These are phyloP conservation scores for Trametes polyzona DNA, from an alignment of 1,284 basidiomycete genomes.

Conservation along the genomic window DNA sequence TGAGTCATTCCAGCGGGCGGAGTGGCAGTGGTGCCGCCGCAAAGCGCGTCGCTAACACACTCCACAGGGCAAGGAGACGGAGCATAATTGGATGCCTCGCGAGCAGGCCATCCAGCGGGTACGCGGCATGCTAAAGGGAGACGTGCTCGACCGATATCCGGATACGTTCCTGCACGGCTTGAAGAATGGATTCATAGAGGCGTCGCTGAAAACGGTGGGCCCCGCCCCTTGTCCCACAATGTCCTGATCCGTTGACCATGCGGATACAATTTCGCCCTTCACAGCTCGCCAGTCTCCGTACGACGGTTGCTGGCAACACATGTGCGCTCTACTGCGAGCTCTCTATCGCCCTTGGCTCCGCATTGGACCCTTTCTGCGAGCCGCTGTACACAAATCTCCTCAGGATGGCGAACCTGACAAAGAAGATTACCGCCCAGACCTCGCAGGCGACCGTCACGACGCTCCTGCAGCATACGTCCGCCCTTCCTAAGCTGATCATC, in stretches of 20 bases:
- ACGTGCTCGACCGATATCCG: constrained; percentile 73
- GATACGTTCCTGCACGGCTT: constrained; percentile 78
- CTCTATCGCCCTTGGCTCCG: constrained; percentile 66
- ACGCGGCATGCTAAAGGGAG: constrained; percentile 91
- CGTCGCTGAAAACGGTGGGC: constrained; percentile 85
- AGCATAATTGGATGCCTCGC: constrained; percentile 92
- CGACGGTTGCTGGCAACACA: constrained; percentile 86
- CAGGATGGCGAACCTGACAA: constrained; percentile 92
- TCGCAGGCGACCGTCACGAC: constrained; percentile 77
- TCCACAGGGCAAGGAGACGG: constrained; percentile 88
- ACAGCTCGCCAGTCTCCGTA: constrained; percentile 87
- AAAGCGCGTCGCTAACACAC: constrained; percentile 14
- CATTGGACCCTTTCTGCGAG: constrained; percentile 82
- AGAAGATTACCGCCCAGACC: constrained; percentile 89
- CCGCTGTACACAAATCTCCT: constrained; percentile 75
- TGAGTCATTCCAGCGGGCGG: constrained; percentile 34
- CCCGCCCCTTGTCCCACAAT: constrained; percentile 10
- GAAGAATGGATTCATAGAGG: constrained; percentile 80
- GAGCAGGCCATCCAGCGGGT: constrained; percentile 83
- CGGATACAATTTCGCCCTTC: constrained; percentile 14
- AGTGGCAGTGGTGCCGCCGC: background rate
- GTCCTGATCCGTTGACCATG: constrained; percentile 10
- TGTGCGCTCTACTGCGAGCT: constrained; percentile 84
- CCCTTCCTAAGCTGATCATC: constrained; percentile 73
- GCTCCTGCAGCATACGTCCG: constrained; percentile 74